phyloP scores from a whole-genome alignment of 768 basidiomycete species.

The Boletellus sp. region DNA sequence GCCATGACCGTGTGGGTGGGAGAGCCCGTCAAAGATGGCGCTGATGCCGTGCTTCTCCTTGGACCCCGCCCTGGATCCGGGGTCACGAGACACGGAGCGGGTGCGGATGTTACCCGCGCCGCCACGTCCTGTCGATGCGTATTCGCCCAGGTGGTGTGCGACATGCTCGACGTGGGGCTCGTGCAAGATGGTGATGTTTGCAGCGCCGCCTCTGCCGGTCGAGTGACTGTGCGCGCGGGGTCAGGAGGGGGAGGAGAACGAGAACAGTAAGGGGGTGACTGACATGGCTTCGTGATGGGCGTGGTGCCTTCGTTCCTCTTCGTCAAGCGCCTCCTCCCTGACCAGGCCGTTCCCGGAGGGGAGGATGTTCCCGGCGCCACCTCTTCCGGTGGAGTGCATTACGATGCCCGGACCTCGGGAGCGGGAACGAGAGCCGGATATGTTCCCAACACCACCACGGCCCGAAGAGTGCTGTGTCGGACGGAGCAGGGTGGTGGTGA shows the following conservation, averaged over 20 bases:
- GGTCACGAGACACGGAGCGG: constrained; percentile 34
- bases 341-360: constrained; percentile 20
- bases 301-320: constrained; percentile 33
- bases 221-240: constrained; percentile 47
- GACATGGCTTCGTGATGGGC: constrained; percentile 38
- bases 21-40: constrained; percentile 28
- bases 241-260: background rate
- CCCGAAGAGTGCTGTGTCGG: constrained; percentile 52
- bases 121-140: constrained; percentile 52
- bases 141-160: constrained; percentile 23
- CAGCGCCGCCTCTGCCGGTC: constrained; percentile 65
- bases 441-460: constrained; percentile 65
- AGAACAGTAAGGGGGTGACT: constrained; percentile 17
- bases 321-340: constrained; percentile 27
- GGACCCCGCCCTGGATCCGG: constrained; percentile 20
- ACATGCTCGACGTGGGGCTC: constrained; percentile 38
- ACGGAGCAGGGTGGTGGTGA: background rate
- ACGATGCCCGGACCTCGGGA: constrained; percentile 36
- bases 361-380: constrained; percentile 59
- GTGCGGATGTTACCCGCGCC: constrained; percentile 58
- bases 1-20: constrained; percentile 18
- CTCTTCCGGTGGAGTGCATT: constrained; percentile 55
- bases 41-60: constrained; percentile 31
- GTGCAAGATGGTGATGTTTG: constrained; percentile 46
- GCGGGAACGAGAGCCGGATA: constrained; percentile 48